These are phyloP conservation scores for Aeminium ludgeri DNA, from an alignment of 495 filamentous ascomycete species.

Conservation along the genomic window DNA sequence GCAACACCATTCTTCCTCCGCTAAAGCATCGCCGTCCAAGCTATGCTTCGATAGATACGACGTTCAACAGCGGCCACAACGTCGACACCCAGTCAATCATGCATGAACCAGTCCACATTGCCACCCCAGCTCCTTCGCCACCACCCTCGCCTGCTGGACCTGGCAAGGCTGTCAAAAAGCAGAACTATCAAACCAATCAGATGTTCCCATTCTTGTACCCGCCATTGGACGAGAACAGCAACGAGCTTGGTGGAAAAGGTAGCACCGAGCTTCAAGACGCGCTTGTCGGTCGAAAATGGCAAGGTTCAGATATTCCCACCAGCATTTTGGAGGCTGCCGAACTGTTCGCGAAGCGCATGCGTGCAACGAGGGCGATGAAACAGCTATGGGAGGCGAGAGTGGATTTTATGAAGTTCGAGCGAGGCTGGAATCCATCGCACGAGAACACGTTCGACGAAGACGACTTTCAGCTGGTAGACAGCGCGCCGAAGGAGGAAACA, in stretches of 20 bases:
- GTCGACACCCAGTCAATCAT: slow-evolving; percentile 46
- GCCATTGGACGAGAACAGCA: slow-evolving; percentile 65
- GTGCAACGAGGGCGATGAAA: slow-evolving; percentile 75
- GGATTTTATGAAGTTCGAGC: slow-evolving; percentile 73
- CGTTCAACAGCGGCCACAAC: slow-evolving; percentile 35
- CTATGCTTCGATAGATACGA: slow-evolving; percentile 32
- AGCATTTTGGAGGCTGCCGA: slow-evolving; percentile 93
- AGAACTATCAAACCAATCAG: slow-evolving; percentile 98
- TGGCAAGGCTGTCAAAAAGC: slow-evolving; percentile 91
- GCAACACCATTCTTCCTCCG: slow-evolving; percentile 77
- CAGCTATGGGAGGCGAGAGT: slow-evolving; percentile 93
- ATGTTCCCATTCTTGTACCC: slow-evolving; percentile 97
- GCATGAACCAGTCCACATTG: slow-evolving; percentile 92
- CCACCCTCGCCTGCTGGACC: slow-evolving; percentile 77
- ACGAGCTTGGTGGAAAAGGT: slow-evolving; percentile 74
- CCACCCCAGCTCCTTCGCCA: slow-evolving; percentile 91
- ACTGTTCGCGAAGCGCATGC: slow-evolving; percentile 71
- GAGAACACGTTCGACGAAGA: slow-evolving; percentile 16
- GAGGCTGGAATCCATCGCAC: slow-evolving; percentile 45
- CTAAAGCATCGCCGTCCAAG: slow-evolving; percentile 48
- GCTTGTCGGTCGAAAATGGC: slow-evolving; percentile 66
- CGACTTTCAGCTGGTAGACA: slow-evolving; percentile 9
- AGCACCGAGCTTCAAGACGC: slow-evolving; percentile 55
- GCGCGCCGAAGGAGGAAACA: slow-evolving; percentile 6
- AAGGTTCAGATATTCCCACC: slow-evolving; percentile 76